Conservation (phyloP, 495 filamentous ascomycete genomes). For the Jackrogersella multiformis region DNA sequence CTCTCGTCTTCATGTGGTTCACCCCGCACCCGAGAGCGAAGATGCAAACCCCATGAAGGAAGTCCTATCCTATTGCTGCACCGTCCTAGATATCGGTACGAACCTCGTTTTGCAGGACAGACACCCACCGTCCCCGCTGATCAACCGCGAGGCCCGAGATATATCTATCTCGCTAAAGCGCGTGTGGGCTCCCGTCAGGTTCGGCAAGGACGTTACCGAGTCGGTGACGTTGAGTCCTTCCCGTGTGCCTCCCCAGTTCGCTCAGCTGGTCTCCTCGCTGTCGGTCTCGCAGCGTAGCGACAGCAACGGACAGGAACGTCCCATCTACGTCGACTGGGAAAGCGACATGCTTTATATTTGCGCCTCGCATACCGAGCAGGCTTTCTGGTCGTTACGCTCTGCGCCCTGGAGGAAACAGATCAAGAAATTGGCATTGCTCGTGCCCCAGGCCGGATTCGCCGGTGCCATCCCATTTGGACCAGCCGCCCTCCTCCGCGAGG, state of each 20-base stretch:
- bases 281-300: background rate
- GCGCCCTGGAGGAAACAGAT: conserved; percentile 20
- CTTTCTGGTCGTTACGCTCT: conserved; percentile 31
- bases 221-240: conserved; percentile 12
- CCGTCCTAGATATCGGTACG: conserved; percentile 33
- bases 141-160: conserved; percentile 30
- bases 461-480: conserved; percentile 34
- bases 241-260: conserved; percentile 18
- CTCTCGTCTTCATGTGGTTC: conserved; percentile 35
- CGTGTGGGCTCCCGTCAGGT: conserved; percentile 18
- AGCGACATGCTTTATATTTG: conserved; percentile 38
- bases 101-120: conserved; percentile 25
- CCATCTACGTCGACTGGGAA: conserved; percentile 31
- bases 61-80: conserved; percentile 19
- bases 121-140: conserved; percentile 21
- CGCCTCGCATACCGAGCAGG: conserved; percentile 28
- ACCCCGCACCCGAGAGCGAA: conserved; percentile 27
- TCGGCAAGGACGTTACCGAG: conserved; percentile 27
- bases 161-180: conserved; percentile 19
- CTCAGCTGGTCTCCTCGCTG: background rate
- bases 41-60: conserved; percentile 23
- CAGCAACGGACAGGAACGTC: background rate
- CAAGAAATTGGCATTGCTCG: conserved; percentile 26
- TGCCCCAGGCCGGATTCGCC: conserved; percentile 28
- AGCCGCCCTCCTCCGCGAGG: conserved; percentile 28